Evolutionary conservation across 2,329 filamentous ascomycete species (phyloP), one percentile per base, ranked within the genome.

Genomic region (Magnaporthiopsis incrustans): DNA sequence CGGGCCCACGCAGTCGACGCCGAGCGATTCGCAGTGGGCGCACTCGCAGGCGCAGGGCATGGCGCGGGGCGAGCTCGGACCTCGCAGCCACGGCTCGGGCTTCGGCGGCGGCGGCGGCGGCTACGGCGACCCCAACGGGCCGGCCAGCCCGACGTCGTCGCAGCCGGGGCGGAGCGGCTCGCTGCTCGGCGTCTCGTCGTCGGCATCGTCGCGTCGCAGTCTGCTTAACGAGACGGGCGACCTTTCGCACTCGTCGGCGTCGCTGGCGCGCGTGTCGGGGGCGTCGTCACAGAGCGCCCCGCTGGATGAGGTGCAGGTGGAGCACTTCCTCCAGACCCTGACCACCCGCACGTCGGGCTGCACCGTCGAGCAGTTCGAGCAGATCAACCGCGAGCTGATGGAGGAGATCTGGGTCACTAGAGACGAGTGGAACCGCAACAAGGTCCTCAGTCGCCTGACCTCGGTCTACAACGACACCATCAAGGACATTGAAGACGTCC

Each of bases 341-440:
- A 87, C 88, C 0, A 77, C 83, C 33, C 80, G 82, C 59, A 94
- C 90, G 2, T 88, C 85, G 26, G 91, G 91, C 0, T 91, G 90
- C 74, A 90, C 89, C 0, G 90, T 99, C 63, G 95, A 99, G 77
- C 94, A 99, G 75, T 79, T 99, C 26, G 94, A 98, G 79, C 94
- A 98, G 76, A 88, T 97, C 73, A 93, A 93, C 74, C 89, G 92
- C 10, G 87, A 89, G 68, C 79, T 98, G 67, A 98, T 98, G 94
- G 90, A 94, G 66, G 86, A 88, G 67, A 84, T 98, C 59, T 99
- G 95, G 95, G 82, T 82, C 66, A 84, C 84, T 66, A 84, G 92
- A 61, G 83, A 86, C 60, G 88, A 96, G 71, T 95, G 91, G 85
- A 95, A 99, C 76, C 86, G 95, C 58, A 88, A 87, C 70, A 82